Evolutionary conservation across 1,284 basidiomycete genomes (phyloP), one percentile per base, ranked within the genome.

Genomic region (Naganishia sp.): DNA sequence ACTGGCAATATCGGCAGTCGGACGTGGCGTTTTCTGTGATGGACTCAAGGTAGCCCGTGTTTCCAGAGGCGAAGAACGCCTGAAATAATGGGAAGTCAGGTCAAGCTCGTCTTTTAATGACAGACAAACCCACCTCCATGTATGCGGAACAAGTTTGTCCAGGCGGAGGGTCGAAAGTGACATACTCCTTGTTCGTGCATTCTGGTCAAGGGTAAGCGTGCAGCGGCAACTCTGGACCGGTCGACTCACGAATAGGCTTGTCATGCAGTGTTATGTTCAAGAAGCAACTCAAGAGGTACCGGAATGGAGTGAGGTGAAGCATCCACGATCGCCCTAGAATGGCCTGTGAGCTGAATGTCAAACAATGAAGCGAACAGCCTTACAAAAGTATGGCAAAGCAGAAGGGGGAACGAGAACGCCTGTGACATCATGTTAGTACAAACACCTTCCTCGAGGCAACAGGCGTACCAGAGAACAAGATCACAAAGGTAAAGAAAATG

Each of bases 101-200:
- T 48, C n/a, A 48, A 48, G 18, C 28, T 33, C 48, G 50, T 2
- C 2, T 10, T 36, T 6, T 7, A 13, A 33, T 6, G 18, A 5
- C 15, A 1, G 68, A 48, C n/a, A 77, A 77, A 61, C 75, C 80
- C 9, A 71, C 25, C 45, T 65, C 28, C 53, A 84, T 73, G 74
- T 80, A 83, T 1, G 69, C 52, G 6, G 73, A 75, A 70, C 83
- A 84, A 0, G 79, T 77, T 68, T 78, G 71, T 6, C 82, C 82
- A 0, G 73, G 70, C 11, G 81, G 80, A 1, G 75, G 72, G 15
- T 72, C 53, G 68, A 83, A 74, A 9, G 56, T 55, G 64, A 81
- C 75, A 63, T 79, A 74, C 68, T 84, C 82, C 21, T 68, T 57
- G 2, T 68, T 31, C 0, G 72, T 68, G 72, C 83, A 84, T 50